Conservation (phyloP, 1,139 yeast species). For the Dujonia santamariae region DNA sequence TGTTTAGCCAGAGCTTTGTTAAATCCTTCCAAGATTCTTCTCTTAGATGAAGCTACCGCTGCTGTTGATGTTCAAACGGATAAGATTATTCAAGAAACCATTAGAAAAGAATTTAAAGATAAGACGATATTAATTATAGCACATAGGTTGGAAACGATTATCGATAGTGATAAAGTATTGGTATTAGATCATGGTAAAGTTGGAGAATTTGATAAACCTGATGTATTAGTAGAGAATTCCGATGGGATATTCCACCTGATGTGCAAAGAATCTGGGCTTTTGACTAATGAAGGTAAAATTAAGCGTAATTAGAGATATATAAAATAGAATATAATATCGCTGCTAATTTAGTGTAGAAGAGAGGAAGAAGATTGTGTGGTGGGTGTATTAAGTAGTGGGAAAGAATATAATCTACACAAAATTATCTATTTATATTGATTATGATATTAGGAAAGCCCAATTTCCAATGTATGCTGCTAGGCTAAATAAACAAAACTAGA, state of each 20-base stretch:
- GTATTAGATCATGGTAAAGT: slow-evolving; percentile 32
- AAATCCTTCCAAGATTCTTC: slow-evolving; percentile 28
- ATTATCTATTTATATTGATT: too few species aligned
- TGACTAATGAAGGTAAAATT: too few species aligned
- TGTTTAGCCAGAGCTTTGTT: slow-evolving; percentile 36
- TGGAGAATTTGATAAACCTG: slow-evolving; percentile 26
- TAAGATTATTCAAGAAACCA: slow-evolving; percentile 25
- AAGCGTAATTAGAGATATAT: too few species aligned
- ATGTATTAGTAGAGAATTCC: slow-evolving; percentile 9
- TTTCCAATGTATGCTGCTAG: too few species aligned
- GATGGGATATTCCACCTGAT: slow-evolving; percentile 17
- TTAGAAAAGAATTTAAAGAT: slow-evolving; percentile 24
- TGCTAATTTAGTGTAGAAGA: too few species aligned
- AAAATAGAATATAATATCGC: too few species aligned
- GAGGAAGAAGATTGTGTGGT: too few species aligned
- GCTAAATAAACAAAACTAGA: too few species aligned
- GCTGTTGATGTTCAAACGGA: slow-evolving; percentile 38
- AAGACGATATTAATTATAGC: slow-evolving; percentile 36
- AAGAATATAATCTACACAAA: too few species aligned
- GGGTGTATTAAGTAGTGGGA: too few species aligned
- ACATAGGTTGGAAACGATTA: slow-evolving; percentile 33
- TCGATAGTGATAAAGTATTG: slow-evolving; percentile 32
- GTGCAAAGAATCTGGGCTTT: slow-evolving; percentile 15
- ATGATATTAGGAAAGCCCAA: too few species aligned
- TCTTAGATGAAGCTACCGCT: slow-evolving; percentile 38